Base-by-base conservation (phyloP, 306 rosid species). In the Herpetospermum pedunculosum region DNA sequence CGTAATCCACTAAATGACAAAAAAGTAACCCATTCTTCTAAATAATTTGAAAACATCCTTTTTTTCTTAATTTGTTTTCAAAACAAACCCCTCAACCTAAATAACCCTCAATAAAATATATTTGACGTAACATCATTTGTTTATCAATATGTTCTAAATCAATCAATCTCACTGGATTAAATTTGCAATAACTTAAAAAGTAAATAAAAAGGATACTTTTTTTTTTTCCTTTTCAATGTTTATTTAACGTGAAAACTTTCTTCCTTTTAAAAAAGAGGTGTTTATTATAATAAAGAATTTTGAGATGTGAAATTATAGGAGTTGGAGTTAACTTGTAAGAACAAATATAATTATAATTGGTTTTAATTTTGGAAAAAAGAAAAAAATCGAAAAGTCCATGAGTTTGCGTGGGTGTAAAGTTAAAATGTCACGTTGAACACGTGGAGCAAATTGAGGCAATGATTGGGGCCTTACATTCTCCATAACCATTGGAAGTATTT, bases 301-400 rank as follows among this genome's bases (percentile, higher is more conserved):
- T 18, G 29, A 9, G 25, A 63, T n/a, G 28, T 63, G 0, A n/a
- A 59, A 62, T 62, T 44, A 18, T 32, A 62, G 69, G 44, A 62
- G 3, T 32, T 16, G 70, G 2, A 62, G 70, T 35, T 62, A 63
- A 63, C 47, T 63, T 35, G 29, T 19, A 35, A 63, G 8, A 63
- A 63, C 70, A 63, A 34, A 63, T 63, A 35, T 63, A 63, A 63
- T 63, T 35, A 63, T 63, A 19, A 35, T 63, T n/a, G n/a, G 70
- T 1, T 10, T 63, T 35, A 35, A 63, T n/a, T 63, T 63, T 63
- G 29, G 41, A 57, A 57, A 21, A 2, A 3, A 25, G 0, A 25
- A 54, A 10, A 2, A 0, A 21, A 28, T 13, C 5, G 18, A 30
- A 59, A 29, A 15, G 41, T 18, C n/a, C n/a, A 48, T 53, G 30